Percentiles rank a stretch among this genome's conserved stretches.
Evolutionary conservation across 305 asterid genomes (phyloP).

Genomic region (Withania somnifera): DNA sequence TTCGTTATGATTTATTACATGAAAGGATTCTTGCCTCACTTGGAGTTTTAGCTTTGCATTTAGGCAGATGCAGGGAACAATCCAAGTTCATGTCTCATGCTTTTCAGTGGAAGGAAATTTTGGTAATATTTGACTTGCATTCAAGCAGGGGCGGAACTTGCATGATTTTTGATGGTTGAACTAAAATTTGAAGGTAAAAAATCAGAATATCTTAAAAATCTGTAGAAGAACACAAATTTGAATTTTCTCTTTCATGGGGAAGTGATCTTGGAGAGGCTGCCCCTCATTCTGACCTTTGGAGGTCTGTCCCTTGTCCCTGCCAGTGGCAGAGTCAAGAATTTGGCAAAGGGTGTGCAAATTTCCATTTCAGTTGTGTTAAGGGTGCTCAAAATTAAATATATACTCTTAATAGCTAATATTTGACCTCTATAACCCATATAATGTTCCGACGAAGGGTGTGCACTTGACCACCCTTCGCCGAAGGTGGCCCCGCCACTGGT

Average conservation of each 20-base stretch:
- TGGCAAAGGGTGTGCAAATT: too few relatives aligned
- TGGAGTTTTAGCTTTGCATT: neutral
- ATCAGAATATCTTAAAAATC: neutral
- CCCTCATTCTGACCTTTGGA: neutral
- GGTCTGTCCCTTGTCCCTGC: too few relatives aligned
- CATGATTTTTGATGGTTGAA: neutral
- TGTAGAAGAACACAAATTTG: neutral
- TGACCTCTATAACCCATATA: too few relatives aligned
- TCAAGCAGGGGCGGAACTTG: conserved; percentile 4
- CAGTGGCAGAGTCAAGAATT: too few relatives aligned
- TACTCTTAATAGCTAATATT: too few relatives aligned
- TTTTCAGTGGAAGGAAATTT: conserved; percentile 6
- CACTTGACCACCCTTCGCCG: too few relatives aligned
- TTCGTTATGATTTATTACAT: neutral
- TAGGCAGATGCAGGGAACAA: conserved; percentile 2
- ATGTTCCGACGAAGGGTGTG: too few relatives aligned
- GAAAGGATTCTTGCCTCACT: neutral
- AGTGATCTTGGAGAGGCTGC: neutral
- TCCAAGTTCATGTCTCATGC: neutral
- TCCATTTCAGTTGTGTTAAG: too few relatives aligned
- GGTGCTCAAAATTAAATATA: too few relatives aligned
- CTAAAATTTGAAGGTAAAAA: conserved; percentile 6
- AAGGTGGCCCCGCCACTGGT: too few relatives aligned
- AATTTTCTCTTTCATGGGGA: neutral
- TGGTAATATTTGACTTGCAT: conserved; percentile 3